phyloP scores from a whole-genome alignment of 1,284 basidiomycete species.

The Xerocomus nothofagi region DNA sequence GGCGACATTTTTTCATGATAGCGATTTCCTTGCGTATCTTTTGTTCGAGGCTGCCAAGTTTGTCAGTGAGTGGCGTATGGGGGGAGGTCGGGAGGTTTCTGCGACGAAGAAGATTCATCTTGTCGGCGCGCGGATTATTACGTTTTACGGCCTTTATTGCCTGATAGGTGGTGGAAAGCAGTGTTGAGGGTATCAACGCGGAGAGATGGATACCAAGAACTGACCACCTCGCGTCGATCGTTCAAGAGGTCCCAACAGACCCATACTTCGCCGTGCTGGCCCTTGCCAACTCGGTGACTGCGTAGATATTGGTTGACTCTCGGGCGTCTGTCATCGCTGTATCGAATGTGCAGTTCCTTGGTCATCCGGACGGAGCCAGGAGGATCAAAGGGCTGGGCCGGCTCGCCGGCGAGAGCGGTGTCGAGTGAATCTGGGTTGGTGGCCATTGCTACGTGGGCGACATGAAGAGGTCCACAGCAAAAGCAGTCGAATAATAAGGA shows the following conservation, averaged over 20 bases:
- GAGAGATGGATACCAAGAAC: constrained; percentile 22
- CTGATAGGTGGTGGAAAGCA: constrained; percentile 39
- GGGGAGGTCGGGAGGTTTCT: constrained; percentile 52
- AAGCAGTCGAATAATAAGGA: constrained; percentile 9
- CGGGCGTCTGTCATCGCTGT: constrained; percentile 38
- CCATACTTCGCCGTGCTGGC: constrained; percentile 82
- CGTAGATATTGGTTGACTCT: constrained; percentile 84
- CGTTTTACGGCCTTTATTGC: constrained; percentile 83
- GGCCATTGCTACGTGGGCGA: constrained; percentile 26
- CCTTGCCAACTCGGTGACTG: constrained; percentile 67
- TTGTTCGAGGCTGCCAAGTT: constrained; percentile 69
- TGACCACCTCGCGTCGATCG: constrained; percentile 41
- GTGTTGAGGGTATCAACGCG: constrained; percentile 6
- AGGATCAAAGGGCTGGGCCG: constrained; percentile 43
- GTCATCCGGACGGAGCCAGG: constrained; percentile 62
- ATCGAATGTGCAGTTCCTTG: constrained; percentile 43
- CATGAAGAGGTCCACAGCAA: constrained; percentile 26
- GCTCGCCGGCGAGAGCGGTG: constrained; percentile 23
- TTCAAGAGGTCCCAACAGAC: constrained; percentile 60
- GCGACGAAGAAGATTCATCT: constrained; percentile 62
- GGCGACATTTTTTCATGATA: constrained; percentile 95
- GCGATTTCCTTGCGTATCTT: constrained; percentile 92
- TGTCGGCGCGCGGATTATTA: constrained; percentile 52
- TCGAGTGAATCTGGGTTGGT: constrained; percentile 26
- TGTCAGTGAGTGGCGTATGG: constrained; percentile 57